Evolutionary conservation across 2,329 filamentous ascomycete species (phyloP).

Genomic region (Raffaelea ambrosiae): DNA sequence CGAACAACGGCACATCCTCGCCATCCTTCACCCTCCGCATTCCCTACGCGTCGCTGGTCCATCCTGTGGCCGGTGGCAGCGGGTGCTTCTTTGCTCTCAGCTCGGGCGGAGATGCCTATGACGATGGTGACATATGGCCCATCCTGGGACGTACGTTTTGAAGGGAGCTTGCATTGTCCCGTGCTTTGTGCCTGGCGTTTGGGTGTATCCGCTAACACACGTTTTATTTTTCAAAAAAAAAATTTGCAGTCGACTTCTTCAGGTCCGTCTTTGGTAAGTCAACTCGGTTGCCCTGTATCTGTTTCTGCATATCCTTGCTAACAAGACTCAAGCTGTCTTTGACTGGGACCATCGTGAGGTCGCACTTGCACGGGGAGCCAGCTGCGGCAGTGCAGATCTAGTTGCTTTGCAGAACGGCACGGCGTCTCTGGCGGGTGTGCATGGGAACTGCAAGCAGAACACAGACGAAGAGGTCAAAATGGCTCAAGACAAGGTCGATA

Average conservation of each 20-base stretch:
- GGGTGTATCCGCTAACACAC: no score
- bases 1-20: background rate
- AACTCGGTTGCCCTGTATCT: background rate
- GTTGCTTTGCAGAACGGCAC: conserved; percentile 1
- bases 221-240: no score
- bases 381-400: conserved; percentile 3
- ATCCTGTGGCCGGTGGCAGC: conserved; percentile 2
- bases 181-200: no score
- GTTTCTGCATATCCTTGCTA: background rate
- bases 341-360: conserved; percentile 7
- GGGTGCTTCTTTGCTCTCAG: conserved; percentile 3
- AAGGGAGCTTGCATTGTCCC: background rate
- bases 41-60: conserved; percentile 2
- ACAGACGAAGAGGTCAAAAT: no score
- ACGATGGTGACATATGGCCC: conserved; percentile 2
- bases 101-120: conserved; percentile 1
- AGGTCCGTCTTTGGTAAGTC: no score
- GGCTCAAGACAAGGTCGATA: no score
- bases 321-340: background rate
- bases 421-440: background rate
- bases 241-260: no score
- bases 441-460: conserved; percentile 4
- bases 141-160: conserved; percentile 3
- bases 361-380: conserved; percentile 1
- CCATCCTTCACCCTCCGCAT: background rate